Conservation (phyloP, 495 filamentous ascomycete species). For the Penicillium atrosanguineum region DNA sequence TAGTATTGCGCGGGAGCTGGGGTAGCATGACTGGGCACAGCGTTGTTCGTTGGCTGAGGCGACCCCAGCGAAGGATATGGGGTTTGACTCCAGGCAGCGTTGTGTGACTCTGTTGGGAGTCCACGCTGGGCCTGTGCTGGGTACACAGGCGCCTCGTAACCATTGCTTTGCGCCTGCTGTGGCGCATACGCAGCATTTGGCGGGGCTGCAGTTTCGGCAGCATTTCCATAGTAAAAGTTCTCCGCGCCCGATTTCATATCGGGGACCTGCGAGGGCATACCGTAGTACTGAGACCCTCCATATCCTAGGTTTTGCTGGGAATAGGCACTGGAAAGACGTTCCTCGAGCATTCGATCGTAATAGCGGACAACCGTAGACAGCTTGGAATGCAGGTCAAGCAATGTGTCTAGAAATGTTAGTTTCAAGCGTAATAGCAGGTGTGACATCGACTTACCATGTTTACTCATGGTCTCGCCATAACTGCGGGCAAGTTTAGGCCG, state of each 20-base stretch:
- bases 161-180: conserved; percentile 27
- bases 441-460: conserved; percentile 68
- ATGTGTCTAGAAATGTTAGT: conserved; percentile 61
- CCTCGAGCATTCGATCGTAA: conserved; percentile 97
- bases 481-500: conserved; percentile 93
- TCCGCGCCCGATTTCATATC: conserved; percentile 59
- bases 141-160: conserved; percentile 22
- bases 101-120: conserved; percentile 18
- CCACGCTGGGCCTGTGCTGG: conserved; percentile 25
- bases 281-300: conserved; percentile 57
- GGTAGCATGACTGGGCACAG: conserved; percentile 13
- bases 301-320: conserved; percentile 66
- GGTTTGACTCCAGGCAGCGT: conserved; percentile 28
- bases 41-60: conserved; percentile 25
- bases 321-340: conserved; percentile 88
- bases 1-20: conserved; percentile 33
- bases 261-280: conserved; percentile 51
- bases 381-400: conserved; percentile 92
- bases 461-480: conserved; percentile 99
- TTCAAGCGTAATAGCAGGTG: neutral
- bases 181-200: conserved; percentile 45
- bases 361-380: conserved; percentile 97
- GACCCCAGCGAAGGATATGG: conserved; percentile 29
- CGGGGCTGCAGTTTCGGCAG: conserved; percentile 42
- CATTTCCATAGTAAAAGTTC: conserved; percentile 75